Evolutionary conservation across 2,329 filamentous ascomycete genomes (phyloP), one percentile per base, ranked within the genome.

Genomic region (Aureobasidium sp.): DNA sequence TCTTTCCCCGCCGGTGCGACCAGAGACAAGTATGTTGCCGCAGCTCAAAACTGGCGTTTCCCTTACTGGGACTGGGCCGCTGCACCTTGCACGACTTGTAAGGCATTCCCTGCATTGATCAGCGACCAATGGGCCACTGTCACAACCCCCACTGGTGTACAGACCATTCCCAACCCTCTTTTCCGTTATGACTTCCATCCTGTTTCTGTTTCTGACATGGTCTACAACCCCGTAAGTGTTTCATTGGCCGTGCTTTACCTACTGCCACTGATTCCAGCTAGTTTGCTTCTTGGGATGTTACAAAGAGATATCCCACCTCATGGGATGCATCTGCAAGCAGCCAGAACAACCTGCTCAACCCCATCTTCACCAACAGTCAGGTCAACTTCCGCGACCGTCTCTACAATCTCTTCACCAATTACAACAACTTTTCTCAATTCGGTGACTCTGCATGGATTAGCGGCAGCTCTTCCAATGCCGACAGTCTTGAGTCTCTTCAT

Each of bases 361-460:
- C 71, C 11, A 72, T 76, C 14, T 64, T 84, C 14, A 72, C 79
- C 57, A 72, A 71, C 22, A 79, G 77, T 56, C 72, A 80, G 4
- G 66, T 71, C 2, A 75, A 75, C 12, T 74, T 83, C 32, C 78
- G 82, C 27, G 65, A 61, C 74, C 77, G 87, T 11, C 72, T 90
- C 1, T 85, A 83, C 61, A 83, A 80, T 48, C 72, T 89, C 1
- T 79, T 86, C 57, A 80, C 83, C 7, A 80, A 78, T 55, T 88
- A 86, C 63, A 73, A 78, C 40, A 79, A 87, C 59, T 88, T 83
- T 63, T 79, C 79, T 14, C 73, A 78, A 14, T 87, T 89, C 63
- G 83, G 83, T 61, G 90, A 84, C 62, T 82, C 86, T 63, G 79
- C 77, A 1, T 84, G 79, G 77, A 59, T 50, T 14, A 70, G 70